Base-by-base conservation (phyloP, 2,329 filamentous ascomycete species). In the Daldinia eschscholtzii region DNA sequence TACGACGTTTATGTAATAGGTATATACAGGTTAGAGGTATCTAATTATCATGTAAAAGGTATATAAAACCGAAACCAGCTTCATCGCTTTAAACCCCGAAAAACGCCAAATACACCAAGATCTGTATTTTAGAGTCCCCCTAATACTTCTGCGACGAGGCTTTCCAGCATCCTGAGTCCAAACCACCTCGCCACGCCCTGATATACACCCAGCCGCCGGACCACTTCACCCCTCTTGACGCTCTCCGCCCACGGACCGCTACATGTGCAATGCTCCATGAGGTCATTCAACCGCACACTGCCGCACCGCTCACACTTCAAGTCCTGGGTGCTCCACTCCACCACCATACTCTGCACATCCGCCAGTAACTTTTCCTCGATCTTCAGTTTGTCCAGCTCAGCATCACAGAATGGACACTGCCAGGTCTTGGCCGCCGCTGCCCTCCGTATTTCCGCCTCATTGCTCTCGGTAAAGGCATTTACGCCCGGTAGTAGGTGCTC, bases 181-280 rank as follows among this genome's bases (percentile, higher is more conserved):
- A 96, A 97, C 77, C 90, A 94, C 74, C 83, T 86, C 6, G 93
- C 93, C 56, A 97, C 94, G 60, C 87, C 89, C 72, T 84, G 85
- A 80, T 93, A 91, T 4, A 97, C 91, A 46, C 80, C 85, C 75
- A 98, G 75, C 77, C 83, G 87, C 77, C 84, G 88, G 76, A 87
- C 80, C 28, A 95, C 82, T 30, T 92, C 92, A 33, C 86, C 88
- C 71, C 86, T 85, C 73, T 90, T 87, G 67, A 94, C 85, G 20
- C 89, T 93, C 72, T 89, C 89, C 18, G 85, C 86, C 96, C 96
- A 99, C 66, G 88, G 87, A 3, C 96, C 96, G 68, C 93, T 93
- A 83, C 96, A 99, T 10, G 91, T 92, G 81, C 97, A 99, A 80
- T 98, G 94, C 79, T 98, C 95, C 90, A 96, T 94, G 75, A 98